A percentile compares a stretch with the other conserved stretches of the same genome.
phyloP scores from a whole-genome alignment of 2,329 filamentous ascomycete species.

The Gremmenia infestans region DNA sequence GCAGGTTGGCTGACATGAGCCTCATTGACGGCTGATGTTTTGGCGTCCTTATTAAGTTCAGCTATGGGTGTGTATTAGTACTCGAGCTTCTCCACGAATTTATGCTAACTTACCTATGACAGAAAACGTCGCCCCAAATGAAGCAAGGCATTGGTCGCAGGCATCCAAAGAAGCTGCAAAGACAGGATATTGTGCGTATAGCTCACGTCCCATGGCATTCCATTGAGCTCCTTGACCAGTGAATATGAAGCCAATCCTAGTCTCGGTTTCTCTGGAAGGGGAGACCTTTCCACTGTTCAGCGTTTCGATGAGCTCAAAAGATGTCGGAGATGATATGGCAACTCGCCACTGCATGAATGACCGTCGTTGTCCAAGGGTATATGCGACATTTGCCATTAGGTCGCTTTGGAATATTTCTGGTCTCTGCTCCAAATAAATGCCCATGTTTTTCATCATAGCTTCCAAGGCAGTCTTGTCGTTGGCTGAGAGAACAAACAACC shows the following conservation, averaged over 20 bases:
- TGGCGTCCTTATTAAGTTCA: slow-evolving; percentile 22
- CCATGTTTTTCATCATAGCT: slow-evolving; percentile 26
- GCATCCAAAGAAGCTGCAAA: slow-evolving; percentile 20
- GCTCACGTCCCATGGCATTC: slow-evolving; percentile 24
- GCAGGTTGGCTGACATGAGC: slow-evolving; percentile 36
- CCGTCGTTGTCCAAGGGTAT: slow-evolving; percentile 26
- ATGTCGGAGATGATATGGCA: slow-evolving; percentile 21
- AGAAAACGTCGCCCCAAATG: slow-evolving; percentile 20
- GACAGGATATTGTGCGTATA: slow-evolving; percentile 21
- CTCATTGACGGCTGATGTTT: slow-evolving; percentile 16
- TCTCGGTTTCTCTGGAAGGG: slow-evolving; percentile 20
- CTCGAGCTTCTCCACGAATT: background rate
- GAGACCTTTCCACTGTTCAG: slow-evolving; percentile 31
- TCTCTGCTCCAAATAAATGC: slow-evolving; percentile 27
- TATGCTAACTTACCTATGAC: slow-evolving; percentile 15
- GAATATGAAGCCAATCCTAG: slow-evolving; percentile 23
- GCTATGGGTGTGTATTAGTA: slow-evolving; percentile 12
- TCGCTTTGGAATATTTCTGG: slow-evolving; percentile 29
- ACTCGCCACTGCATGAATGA: slow-evolving; percentile 27
- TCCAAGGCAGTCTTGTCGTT: slow-evolving; percentile 26
- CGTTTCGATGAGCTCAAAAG: slow-evolving; percentile 25
- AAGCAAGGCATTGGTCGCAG: slow-evolving; percentile 32
- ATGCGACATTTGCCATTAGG: slow-evolving; percentile 28
- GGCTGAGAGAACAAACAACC: slow-evolving; percentile 24
- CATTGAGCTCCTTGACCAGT: slow-evolving; percentile 29